Conservation (phyloP, 169 alveolate species). For the Plasmodium sp. region DNA sequence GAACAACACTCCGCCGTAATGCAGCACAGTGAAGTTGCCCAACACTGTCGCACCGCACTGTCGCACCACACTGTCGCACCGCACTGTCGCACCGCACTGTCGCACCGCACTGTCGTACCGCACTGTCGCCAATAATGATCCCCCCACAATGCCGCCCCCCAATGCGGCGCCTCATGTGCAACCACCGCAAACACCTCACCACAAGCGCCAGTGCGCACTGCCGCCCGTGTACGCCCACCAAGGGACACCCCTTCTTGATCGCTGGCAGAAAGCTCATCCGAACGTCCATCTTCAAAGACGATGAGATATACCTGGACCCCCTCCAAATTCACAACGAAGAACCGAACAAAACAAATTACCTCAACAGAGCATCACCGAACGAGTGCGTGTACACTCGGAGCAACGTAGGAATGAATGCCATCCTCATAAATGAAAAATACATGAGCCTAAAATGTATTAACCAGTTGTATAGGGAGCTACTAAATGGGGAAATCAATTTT, state of each 20-base stretch:
- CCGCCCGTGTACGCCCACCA: neutral
- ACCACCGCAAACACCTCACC: neutral
- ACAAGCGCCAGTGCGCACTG: neutral
- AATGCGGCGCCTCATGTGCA: neutral
- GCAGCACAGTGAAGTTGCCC: neutral
- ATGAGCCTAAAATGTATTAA: constrained; percentile 71
- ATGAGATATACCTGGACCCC: constrained; percentile 61
- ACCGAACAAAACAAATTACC: constrained; percentile 40
- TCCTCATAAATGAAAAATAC: constrained; percentile 35
- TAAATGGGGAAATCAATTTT: constrained; percentile 80
- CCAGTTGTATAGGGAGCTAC: constrained; percentile 74
- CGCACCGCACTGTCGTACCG: neutral
- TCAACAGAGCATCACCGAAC: constrained; percentile 14
- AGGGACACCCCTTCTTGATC: neutral
- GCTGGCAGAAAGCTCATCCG: neutral
- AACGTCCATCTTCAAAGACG: constrained; percentile 66
- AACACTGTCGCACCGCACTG: neutral
- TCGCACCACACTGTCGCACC: neutral
- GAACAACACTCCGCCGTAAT: neutral
- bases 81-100: no score
- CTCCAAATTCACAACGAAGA: constrained; percentile 55
- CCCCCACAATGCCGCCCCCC: neutral
- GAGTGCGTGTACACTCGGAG: constrained; percentile 28
- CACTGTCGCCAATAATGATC: no score
- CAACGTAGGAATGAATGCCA: constrained; percentile 58